Base-by-base conservation (phyloP, 192 early-diverging fungal species). In the Coemansia sp. region DNA sequence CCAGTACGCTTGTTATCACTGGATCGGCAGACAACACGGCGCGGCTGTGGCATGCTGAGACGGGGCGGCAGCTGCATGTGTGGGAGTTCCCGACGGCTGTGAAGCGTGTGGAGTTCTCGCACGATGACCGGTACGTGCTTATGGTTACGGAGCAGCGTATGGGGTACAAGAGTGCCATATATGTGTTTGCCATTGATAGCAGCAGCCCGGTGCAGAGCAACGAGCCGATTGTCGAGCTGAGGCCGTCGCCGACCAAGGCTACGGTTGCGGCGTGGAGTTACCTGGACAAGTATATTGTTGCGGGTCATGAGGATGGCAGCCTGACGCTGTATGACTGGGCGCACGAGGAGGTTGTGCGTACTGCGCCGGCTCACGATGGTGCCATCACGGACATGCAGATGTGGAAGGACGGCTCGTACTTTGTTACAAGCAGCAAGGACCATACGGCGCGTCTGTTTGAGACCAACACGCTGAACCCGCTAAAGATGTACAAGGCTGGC, bases 351-450 rank as follows among this genome's bases (percentile, higher is more conserved):
- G 64, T 74, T 34, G 67, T 77, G 25, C 67, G 75, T 36, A 80
- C 82, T 33, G 67, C 64, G 18, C 1, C 30, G 9, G 72, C 80
- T 8, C 96, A 99, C 60, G 74, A 76, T 1, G 78, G 46, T 13
- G 54, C 75, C 9, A 82, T 99, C 54, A 87, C 90, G 13, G 96
- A 99, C 67, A 67, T 99, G 45, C 96, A 99, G 72, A 90, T 94
- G 78, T 83, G 82, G 31, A 60, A 78, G 27, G 90, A 95, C 72
- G 81, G 85, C 47, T 84, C 86, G 25, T 92, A 90, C 80, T 95
- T 97, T 57, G 95, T 97, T 57, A 94, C 94, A 22, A 78, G 90
- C 22, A 93, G 91, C 54, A 95, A 93, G 80, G 96, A 99, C 77
- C 86, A 89, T 77, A 83, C 83, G 2, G 82, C 92, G 22, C 82